These are phyloP conservation scores for Peterozyma xylosa DNA, from an alignment of 805 yeast species.

Conservation along the genomic window DNA sequence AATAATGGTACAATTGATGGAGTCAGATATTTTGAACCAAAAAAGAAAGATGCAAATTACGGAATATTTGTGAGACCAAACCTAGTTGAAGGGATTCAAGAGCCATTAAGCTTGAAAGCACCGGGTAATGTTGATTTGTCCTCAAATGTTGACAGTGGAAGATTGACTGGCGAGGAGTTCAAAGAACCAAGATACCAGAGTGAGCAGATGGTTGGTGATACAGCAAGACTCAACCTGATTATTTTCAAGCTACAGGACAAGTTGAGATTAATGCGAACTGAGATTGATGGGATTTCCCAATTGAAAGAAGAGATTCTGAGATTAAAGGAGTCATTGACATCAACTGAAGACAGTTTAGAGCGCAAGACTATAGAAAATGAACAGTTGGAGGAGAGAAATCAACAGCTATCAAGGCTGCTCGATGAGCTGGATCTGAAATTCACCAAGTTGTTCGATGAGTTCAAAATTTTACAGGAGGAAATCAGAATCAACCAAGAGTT, in stretches of 20 bases:
- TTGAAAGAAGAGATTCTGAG: slow-evolving; percentile 23
- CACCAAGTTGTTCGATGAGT: slow-evolving; percentile 23
- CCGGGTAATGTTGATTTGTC: not conserved
- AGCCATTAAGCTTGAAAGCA: not conserved
- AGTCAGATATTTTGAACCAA: slow-evolving; percentile 32
- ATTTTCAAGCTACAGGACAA: slow-evolving; percentile 40
- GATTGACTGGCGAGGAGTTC: not conserved
- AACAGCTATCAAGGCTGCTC: slow-evolving; percentile 19
- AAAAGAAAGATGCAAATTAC: slow-evolving; percentile 21
- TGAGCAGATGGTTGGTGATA: not conserved
- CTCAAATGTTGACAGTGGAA: not conserved
- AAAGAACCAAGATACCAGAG: not conserved
- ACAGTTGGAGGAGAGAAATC: slow-evolving; percentile 26
- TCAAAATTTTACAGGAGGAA: slow-evolving; percentile 27
- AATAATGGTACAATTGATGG: slow-evolving; percentile 43
- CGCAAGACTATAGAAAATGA: slow-evolving; percentile 36
- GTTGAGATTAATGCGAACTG: slow-evolving; percentile 23
- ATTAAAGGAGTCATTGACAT: slow-evolving; percentile 12
- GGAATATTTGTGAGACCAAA: slow-evolving; percentile 46
- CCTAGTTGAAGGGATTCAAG: slow-evolving; percentile 14
- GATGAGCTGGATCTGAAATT: slow-evolving; percentile 22
- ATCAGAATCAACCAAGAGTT: slow-evolving; percentile 27
- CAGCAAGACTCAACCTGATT: slow-evolving; percentile 18
- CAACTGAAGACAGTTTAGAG: slow-evolving; percentile 23
- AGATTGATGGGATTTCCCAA: slow-evolving; percentile 18